These are phyloP conservation scores for Penicillium salamii DNA, from an alignment of 495 filamentous ascomycete genomes.

Conservation along the genomic window DNA sequence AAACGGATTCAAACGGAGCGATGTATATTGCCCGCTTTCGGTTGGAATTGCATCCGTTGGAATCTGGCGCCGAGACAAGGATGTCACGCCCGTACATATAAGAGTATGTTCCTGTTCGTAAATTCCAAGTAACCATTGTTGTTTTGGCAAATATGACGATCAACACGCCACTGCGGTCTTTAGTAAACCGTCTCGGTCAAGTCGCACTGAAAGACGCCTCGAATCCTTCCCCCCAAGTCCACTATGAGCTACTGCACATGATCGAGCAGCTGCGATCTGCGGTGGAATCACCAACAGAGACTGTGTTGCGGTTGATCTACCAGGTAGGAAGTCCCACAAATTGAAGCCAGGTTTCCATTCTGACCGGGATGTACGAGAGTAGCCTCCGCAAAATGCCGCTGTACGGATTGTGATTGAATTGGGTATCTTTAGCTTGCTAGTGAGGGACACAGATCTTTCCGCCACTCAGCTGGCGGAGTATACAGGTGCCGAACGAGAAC, in stretches of 20 bases:
- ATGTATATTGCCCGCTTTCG: slow-evolving; percentile 5
- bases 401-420: slow-evolving; percentile 35
- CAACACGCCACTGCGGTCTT: slow-evolving; percentile 17
- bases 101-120: too few species aligned
- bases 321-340: slow-evolving; percentile 22
- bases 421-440: slow-evolving; percentile 29
- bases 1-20: slow-evolving; percentile 1
- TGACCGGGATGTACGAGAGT: background rate
- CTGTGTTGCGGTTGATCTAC: slow-evolving; percentile 35
- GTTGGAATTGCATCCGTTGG: slow-evolving; percentile 3
- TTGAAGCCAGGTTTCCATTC: background rate
- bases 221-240: slow-evolving; percentile 20
- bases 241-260: slow-evolving; percentile 30
- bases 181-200: slow-evolving; percentile 24
- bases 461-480: slow-evolving; percentile 23
- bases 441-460: slow-evolving; percentile 22
- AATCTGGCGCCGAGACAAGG: background rate
- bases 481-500: slow-evolving; percentile 28
- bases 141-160: slow-evolving; percentile 14
- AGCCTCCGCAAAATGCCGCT: slow-evolving; percentile 43
- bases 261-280: slow-evolving; percentile 31
- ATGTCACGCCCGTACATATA: too few species aligned
- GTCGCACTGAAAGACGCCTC: slow-evolving; percentile 20
- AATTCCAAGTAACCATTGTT: too few species aligned
- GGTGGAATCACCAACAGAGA: slow-evolving; percentile 37